Conservation (phyloP, 495 filamentous ascomycete genomes). For the Bathelium albidoporum region DNA sequence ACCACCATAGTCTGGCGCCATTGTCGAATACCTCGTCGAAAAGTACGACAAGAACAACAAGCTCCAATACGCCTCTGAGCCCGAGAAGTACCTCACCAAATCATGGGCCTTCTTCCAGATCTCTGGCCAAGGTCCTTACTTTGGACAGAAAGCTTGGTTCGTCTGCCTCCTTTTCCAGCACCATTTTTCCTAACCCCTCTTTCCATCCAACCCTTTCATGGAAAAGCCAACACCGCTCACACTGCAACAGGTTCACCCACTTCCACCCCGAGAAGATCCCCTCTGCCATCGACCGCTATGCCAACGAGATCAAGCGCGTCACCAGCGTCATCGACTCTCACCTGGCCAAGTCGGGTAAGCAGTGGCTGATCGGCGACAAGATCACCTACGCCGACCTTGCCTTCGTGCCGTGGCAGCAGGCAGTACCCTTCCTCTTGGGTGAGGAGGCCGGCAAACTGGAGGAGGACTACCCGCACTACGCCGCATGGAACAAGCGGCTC, state of each 20-base stretch:
- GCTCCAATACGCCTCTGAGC: constrained; percentile 19
- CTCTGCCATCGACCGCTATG: constrained; percentile 39
- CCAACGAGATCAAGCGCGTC: constrained; percentile 38
- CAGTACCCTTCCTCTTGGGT: constrained; percentile 25
- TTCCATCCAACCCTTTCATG: no score
- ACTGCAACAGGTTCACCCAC: constrained; percentile 29
- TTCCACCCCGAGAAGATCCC: constrained; percentile 39
- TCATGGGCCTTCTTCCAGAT: constrained; percentile 37
- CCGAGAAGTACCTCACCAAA: constrained; percentile 27
- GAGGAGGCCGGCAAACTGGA: constrained; percentile 32
- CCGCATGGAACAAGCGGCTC: constrained; percentile 13
- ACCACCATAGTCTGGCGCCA: constrained; percentile 21
- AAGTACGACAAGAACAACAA: constrained; percentile 25
- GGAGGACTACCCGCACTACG: constrained; percentile 12
- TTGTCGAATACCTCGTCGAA: constrained; percentile 28
- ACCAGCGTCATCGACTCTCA: constrained; percentile 35
- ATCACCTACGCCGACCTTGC: constrained; percentile 38
- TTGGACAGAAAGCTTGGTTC: constrained; percentile 30
- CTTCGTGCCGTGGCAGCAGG: constrained; percentile 36
- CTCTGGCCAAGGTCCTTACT: constrained; percentile 34
- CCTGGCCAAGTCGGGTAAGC: constrained; percentile 24
- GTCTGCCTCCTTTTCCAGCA: not conserved
- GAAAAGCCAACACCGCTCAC: not conserved
- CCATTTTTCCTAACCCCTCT: not conserved
- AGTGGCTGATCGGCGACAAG: constrained; percentile 45